Conservation (phyloP, 2,329 filamentous ascomycete genomes). For the Blumeriella jaapii region DNA sequence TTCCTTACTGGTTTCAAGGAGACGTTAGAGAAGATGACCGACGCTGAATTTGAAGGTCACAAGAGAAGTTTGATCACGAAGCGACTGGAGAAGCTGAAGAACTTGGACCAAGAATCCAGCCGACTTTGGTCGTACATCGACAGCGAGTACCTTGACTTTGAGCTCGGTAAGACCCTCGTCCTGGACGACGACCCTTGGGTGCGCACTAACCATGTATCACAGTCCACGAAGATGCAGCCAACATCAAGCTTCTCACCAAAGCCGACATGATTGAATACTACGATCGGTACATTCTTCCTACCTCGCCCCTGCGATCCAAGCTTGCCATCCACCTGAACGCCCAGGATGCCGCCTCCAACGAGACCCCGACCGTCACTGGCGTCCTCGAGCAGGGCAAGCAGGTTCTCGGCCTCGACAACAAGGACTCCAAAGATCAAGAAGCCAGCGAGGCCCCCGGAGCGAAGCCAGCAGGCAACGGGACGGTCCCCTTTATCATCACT, state of each 20-base stretch:
- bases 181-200: too few relatives aligned
- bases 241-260: conserved; percentile 66
- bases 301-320: conserved; percentile 66
- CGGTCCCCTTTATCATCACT: conserved; percentile 51
- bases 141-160: conserved; percentile 81
- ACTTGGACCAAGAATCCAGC: conserved; percentile 71
- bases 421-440: conserved; percentile 28
- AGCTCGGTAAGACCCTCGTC: conserved; percentile 49
- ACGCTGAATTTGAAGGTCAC: conserved; percentile 78
- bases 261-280: conserved; percentile 72
- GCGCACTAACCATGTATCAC: background rate
- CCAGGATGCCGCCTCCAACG: conserved; percentile 40
- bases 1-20: conserved; percentile 62
- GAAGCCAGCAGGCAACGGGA: conserved; percentile 32
- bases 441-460: conserved; percentile 13
- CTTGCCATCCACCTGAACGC: conserved; percentile 74
- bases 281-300: conserved; percentile 60
- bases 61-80: conserved; percentile 83
- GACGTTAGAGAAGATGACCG: conserved; percentile 62
- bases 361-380: conserved; percentile 24
- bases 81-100: conserved; percentile 83
- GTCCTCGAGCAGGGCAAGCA: conserved; percentile 31
- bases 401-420: conserved; percentile 21
- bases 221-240: conserved; percentile 53
- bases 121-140: conserved; percentile 79